Evolutionary conservation across 345 rosid genomes (phyloP).

Genomic region (Atalantia buxifolia): DNA sequence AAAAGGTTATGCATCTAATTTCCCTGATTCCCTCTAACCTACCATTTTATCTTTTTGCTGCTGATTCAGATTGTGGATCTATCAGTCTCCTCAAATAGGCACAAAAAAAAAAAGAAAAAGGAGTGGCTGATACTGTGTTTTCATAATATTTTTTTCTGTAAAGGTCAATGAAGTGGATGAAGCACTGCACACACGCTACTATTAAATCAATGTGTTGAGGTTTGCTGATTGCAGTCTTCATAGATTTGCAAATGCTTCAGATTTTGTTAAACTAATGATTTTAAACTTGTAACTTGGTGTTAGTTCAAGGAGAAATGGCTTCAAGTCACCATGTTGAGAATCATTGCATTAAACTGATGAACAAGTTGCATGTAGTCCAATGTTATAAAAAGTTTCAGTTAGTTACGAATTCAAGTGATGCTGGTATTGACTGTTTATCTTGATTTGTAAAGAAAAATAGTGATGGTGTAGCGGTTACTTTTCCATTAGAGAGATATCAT

Average conservation of each 20-base stretch:
- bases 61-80: not conserved
- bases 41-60: not conserved
- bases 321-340: not conserved
- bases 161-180: conserved; percentile 8
- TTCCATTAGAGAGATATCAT: not conserved
- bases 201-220: not conserved
- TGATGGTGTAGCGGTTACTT: not conserved
- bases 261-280: not conserved
- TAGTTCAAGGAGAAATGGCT: not conserved
- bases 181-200: not conserved
- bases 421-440: not conserved
- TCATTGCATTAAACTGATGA: not conserved
- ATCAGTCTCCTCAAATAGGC: not conserved
- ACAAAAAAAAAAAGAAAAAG: not conserved
- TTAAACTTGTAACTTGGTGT: not conserved
- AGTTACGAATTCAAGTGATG: not conserved
- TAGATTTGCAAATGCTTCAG: not conserved
- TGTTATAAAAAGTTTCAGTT: not conserved
- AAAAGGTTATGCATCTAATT: not conserved
- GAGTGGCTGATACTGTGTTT: not conserved
- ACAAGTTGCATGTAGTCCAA: not conserved
- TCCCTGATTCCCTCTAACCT: not conserved
- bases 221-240: not conserved
- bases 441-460: not conserved
- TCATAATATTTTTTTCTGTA: not conserved